phyloP scores from a whole-genome alignment of 352 stramenopile species.

The Saprolegnia parasitica region DNA sequence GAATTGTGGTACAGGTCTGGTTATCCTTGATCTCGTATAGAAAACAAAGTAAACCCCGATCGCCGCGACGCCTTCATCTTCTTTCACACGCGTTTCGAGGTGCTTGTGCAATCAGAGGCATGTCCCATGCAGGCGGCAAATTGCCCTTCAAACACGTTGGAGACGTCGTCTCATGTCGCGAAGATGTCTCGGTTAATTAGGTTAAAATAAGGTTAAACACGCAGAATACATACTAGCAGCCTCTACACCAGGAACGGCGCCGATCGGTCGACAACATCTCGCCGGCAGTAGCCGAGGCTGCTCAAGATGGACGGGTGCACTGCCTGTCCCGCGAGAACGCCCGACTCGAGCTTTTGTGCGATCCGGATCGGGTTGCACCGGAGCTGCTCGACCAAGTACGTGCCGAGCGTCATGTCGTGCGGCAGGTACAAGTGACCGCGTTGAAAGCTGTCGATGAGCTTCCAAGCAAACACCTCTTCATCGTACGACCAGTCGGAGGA shows the following conservation, averaged over 20 bases:
- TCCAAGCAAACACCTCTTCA: slow-evolving; percentile 66
- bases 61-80: background rate
- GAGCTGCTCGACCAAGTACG: slow-evolving; percentile 85
- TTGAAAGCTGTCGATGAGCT: slow-evolving; percentile 86
- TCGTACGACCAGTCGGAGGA: slow-evolving; percentile 33
- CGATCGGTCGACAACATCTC: background rate
- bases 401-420: slow-evolving; percentile 79
- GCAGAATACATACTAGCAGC: background rate
- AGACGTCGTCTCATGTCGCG: too few species aligned
- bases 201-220: background rate
- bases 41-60: too few species aligned
- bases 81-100: background rate
- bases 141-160: background rate
- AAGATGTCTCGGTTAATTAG: too few species aligned
- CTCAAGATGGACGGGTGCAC: background rate
- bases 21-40: too few species aligned
- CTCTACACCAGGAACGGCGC: background rate
- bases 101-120: slow-evolving; percentile 21
- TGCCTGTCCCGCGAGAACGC: background rate
- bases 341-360: slow-evolving; percentile 86
- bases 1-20: background rate
- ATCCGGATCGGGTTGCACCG: slow-evolving; percentile 92
- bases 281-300: slow-evolving; percentile 5
- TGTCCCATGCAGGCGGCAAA: background rate
- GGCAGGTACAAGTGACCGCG: slow-evolving; percentile 72